Conservation (phyloP, 225 moss, liverwort and hornwort genomes). For the Sphagnum contortum region DNA sequence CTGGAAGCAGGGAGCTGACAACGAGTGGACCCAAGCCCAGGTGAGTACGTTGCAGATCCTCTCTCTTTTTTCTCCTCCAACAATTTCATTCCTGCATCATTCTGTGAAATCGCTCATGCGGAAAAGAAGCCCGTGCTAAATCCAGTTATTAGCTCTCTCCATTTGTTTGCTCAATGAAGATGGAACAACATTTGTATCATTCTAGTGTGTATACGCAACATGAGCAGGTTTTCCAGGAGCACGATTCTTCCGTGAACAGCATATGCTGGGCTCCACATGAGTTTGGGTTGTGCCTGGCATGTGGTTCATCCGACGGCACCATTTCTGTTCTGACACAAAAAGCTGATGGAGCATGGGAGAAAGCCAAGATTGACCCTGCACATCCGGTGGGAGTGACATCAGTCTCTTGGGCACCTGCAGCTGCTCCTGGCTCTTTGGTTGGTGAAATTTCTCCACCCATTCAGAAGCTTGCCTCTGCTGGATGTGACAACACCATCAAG, state of each 20-base stretch:
- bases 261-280: conserved; percentile 88
- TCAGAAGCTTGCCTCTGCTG: conserved; percentile 73
- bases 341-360: conserved; percentile 75
- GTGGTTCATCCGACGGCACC: conserved; percentile 85
- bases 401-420: conserved; percentile 79
- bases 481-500: conserved; percentile 88
- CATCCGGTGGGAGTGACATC: conserved; percentile 85
- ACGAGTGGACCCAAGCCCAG: conserved; percentile 79
- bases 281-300: conserved; percentile 73
- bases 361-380: conserved; percentile 77
- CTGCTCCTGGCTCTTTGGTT: conserved; percentile 70
- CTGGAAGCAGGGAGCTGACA: conserved; percentile 71
- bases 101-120: conserved; percentile 48
- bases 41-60: conserved; percentile 66
- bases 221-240: conserved; percentile 62
- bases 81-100: conserved; percentile 71
- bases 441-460: conserved; percentile 52
- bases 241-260: conserved; percentile 82
- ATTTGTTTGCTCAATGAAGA: conserved; percentile 2
- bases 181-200: conserved; percentile 80
- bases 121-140: conserved; percentile 80
- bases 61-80: conserved; percentile 81
- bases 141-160: conserved; percentile 53
- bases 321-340: conserved; percentile 72
- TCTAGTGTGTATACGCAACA: conserved; percentile 9